A percentile compares a stretch with the other conserved stretches of the same genome.
Conservation (phyloP, 495 filamentous ascomycete species). For the Pseudoneurospora amorphoporcata region DNA sequence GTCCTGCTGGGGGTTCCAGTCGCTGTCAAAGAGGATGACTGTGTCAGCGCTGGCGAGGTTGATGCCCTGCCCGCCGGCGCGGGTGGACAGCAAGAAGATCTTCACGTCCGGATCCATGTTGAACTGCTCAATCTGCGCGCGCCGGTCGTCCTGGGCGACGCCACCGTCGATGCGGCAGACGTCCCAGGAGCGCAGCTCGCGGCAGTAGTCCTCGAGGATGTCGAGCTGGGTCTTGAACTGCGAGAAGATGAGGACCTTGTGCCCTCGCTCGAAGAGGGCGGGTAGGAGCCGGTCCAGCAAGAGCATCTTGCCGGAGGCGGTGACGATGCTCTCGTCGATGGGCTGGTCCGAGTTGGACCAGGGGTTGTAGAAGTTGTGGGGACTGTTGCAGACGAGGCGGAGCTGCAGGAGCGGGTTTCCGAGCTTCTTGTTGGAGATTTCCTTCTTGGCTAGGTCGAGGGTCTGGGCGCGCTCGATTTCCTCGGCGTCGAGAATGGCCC, state of each 20-base stretch:
- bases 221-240: conserved; percentile 94
- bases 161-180: conserved; percentile 86
- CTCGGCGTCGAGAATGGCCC: conserved; percentile 34
- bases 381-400: conserved; percentile 81
- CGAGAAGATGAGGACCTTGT: conserved; percentile 92
- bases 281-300: conserved; percentile 81
- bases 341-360: conserved; percentile 49
- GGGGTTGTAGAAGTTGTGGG: conserved; percentile 95
- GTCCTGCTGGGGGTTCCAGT: conserved; percentile 98
- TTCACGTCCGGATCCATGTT: conserved; percentile 60
- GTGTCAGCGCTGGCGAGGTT: conserved; percentile 96
- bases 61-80: conserved; percentile 91
- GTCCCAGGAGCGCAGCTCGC: conserved; percentile 58
- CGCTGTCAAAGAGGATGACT: conserved; percentile 89
- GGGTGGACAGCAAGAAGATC: conserved; percentile 79
- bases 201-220: conserved; percentile 78
- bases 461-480: conserved; percentile 61
- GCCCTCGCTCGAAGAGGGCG: conserved; percentile 58
- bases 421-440: conserved; percentile 84
- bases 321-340: conserved; percentile 71
- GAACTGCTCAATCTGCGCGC: conserved; percentile 74
- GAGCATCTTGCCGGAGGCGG: conserved; percentile 88
- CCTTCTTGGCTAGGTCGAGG: conserved; percentile 68
- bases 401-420: conserved; percentile 93
- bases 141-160: conserved; percentile 72